phyloP scores from a whole-genome alignment of 805 yeast genomes.

The Myxozyma sirexii region DNA sequence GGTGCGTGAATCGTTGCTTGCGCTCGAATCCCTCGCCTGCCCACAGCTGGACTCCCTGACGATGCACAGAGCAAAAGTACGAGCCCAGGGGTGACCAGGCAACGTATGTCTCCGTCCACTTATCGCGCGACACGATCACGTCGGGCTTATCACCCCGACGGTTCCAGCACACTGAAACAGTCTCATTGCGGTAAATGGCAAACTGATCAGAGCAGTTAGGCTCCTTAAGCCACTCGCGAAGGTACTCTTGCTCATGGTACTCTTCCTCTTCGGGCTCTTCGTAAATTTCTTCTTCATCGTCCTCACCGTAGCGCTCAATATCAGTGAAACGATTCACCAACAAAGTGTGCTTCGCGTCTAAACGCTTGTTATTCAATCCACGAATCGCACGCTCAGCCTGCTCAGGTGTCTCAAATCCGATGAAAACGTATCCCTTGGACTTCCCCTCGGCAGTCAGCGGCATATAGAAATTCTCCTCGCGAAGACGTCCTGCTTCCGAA shows the following conservation, averaged over 20 bases:
- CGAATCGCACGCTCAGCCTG: slow-evolving; percentile 79
- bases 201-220: slow-evolving; percentile 88
- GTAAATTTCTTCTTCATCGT: slow-evolving; percentile 56
- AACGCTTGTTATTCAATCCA: slow-evolving; percentile 81
- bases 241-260: slow-evolving; percentile 69
- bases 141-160: slow-evolving; percentile 72
- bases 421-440: slow-evolving; percentile 79
- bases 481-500: slow-evolving; percentile 72
- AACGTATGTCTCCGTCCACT: slow-evolving; percentile 86
- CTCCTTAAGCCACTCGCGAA: slow-evolving; percentile 91
- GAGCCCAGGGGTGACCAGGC: slow-evolving; percentile 94
- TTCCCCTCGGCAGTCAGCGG: slow-evolving; percentile 71
- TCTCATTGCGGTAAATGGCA: slow-evolving; percentile 74
- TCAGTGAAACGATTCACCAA: slow-evolving; percentile 81
- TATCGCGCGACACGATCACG: slow-evolving; percentile 69
- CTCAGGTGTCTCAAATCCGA: slow-evolving; percentile 70
- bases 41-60: slow-evolving; percentile 94
- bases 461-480: slow-evolving; percentile 68
- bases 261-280: slow-evolving; percentile 72
- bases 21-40: slow-evolving; percentile 83
- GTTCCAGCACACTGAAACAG: slow-evolving; percentile 87
- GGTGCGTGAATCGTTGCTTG: slow-evolving; percentile 79
- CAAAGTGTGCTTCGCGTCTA: slow-evolving; percentile 91
- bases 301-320: slow-evolving; percentile 67
- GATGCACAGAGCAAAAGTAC: slow-evolving; percentile 81